phyloP scores from a whole-genome alignment of 495 filamentous ascomycete species.

The Daldinia grandis region DNA sequence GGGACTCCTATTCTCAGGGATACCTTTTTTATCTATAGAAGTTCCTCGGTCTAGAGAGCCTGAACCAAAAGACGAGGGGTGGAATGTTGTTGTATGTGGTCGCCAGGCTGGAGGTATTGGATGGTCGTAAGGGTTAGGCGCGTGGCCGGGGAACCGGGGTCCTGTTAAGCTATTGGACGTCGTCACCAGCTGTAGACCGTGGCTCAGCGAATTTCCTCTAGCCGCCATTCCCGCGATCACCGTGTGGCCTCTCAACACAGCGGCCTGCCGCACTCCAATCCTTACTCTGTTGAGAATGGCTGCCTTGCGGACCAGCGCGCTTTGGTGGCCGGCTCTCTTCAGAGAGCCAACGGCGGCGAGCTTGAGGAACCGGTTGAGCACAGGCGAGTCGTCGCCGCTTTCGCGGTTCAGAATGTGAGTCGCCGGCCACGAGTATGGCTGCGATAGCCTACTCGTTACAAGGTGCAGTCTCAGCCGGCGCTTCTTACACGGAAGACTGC shows the following conservation, averaged over 20 bases:
- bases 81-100: constrained; percentile 34
- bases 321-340: constrained; percentile 43
- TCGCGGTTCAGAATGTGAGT: constrained; percentile 72
- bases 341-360: constrained; percentile 36
- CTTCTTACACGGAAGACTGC: constrained; percentile 66
- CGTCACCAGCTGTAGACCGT: constrained; percentile 39
- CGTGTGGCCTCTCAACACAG: constrained; percentile 38
- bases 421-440: constrained; percentile 71
- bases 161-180: constrained; percentile 24
- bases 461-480: constrained; percentile 68
- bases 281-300: constrained; percentile 64
- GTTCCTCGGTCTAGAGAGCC: background rate
- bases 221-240: constrained; percentile 40
- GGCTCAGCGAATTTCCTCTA: constrained; percentile 36
- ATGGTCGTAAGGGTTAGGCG: constrained; percentile 25
- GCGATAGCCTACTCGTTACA: constrained; percentile 73
- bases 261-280: constrained; percentile 47
- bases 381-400: constrained; percentile 53
- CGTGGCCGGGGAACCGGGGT: constrained; percentile 21
- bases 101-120: constrained; percentile 36
- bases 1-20: background rate
- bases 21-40: background rate
- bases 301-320: constrained; percentile 57
- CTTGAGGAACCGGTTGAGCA: constrained; percentile 64
- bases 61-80: constrained; percentile 6